Base-by-base conservation (phyloP, 148 eudicot species). In the Rhododendron henanense region DNA sequence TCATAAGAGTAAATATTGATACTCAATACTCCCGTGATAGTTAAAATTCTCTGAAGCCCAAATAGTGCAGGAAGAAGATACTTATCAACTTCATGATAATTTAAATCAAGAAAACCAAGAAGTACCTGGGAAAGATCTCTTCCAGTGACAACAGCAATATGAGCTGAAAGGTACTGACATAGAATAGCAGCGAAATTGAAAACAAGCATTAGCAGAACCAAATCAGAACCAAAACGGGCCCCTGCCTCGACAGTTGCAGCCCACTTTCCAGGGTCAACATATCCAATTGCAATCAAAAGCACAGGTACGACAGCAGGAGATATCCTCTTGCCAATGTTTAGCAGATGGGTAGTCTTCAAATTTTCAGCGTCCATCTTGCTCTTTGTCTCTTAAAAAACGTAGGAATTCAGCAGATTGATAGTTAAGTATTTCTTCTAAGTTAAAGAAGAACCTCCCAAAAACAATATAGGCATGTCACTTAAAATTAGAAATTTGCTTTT, bases 191-290 rank as follows among this genome's bases (percentile, higher is more conserved):
- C 92, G 63, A 91, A 85, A 87, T 93, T 95, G 78, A 97, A 93
- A 8, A 86, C 81, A 73, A 97, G 90, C 85, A 93, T 83, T 47
- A 89, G 90, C 5, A 90, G 78, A 14, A 89, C 88, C 41, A 95
- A 89, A 93, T 94, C 95, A 85, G 83, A 88, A 44, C 98, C 99
- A 88, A 92, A 93, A 55, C 93, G 98, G 57, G 98, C 96, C 83
- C 99, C 99, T 47, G 94, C 94, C 73, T 97, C 99, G 15, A 94
- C 89, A 82, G 91, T 88, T 84, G 95, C 91, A 81, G 92, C 95
- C 98, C 98, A 97, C 67, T 97, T 97, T 85, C 98, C 99, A 47
- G 99, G 98, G 89, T 97, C 98, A 63, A 95, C 88, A 89, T 93
- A 95, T 81, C 94, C 92, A 16, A 94, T 85, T 65, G 97, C 91